Base-by-base conservation (phyloP, 768 basidiomycete species). In the Suillus subaureus region DNA sequence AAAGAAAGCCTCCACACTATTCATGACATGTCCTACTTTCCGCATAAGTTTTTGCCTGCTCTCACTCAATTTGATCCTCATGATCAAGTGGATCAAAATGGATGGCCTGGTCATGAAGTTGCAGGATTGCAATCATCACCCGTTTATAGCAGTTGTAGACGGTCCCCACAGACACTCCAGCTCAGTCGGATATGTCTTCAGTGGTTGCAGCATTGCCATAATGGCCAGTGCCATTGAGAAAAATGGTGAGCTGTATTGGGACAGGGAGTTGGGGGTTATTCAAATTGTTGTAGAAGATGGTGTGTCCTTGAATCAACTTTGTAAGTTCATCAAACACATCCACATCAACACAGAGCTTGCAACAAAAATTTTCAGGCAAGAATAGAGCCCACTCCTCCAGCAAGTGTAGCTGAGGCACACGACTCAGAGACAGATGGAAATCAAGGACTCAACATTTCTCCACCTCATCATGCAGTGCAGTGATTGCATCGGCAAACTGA, bases 271-370 rank as follows among this genome's bases (percentile, higher is more conserved):
- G 49, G 16, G 42, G 7, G 35, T 56, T 56, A 28, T 63, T 42
- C 73, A 60, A 69, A 8, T 68, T 66, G 51, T 71, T 75, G 6
- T 56, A 5, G 58, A 78, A 78, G 21, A 77, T 63, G 2, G 68
- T 61, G 60, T 76, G 68, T 28, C 52, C 47, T n/a, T 70, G 31
- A 58, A 78, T 74, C 1, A 60, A 23, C 0, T 33, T 23, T 0
- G 72, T 28, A 0, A 73, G 67, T 4, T 21, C 26, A n/a, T 74
- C 70, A 56, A 78, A 79, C 3, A 71, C 70, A 12, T 64, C 56
- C 9, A 73, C 74, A 3, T 55, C 39, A 4, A 78, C 70, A 21
- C 69, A 68, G n/a, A 79, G 73, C 57, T 77, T 74, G 1, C 49
- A 55, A 18, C 13, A 0, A 23, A 42, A 42, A 3, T 56, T 49